A percentile compares a stretch with the other conserved stretches of the same genome.
Evolutionary conservation across 2,329 filamentous ascomycete genomes (phyloP).

Genomic region (Cladosporium cucumerinum): DNA sequence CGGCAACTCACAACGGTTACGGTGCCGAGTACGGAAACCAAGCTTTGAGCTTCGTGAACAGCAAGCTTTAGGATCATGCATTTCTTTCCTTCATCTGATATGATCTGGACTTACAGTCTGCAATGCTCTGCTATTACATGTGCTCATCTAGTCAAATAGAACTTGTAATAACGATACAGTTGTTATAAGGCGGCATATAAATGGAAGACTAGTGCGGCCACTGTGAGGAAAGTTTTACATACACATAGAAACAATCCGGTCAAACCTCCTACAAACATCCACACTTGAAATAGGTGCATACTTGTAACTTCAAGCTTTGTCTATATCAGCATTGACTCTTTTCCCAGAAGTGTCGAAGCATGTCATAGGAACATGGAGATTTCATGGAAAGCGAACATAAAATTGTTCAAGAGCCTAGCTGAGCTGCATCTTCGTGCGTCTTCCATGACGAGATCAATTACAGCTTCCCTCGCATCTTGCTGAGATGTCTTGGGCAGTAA

Average conservation of each 20-base stretch:
- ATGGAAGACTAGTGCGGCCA: no score
- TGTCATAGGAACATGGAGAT: not conserved
- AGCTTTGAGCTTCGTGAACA: conserved; percentile 58
- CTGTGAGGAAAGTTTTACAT: no score
- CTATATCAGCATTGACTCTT: no score
- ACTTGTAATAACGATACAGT: not conserved
- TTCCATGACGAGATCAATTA: not conserved
- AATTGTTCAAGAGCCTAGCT: not conserved
- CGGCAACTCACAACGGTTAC: conserved; percentile 60
- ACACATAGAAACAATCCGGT: no score
- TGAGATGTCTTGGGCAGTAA: no score
- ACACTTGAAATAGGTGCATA: not conserved
- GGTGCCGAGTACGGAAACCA: conserved; percentile 57
- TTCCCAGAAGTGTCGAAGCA: not conserved
- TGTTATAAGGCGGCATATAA: no score
- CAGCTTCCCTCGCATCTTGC: no score
- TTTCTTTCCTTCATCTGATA: not conserved
- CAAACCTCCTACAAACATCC: no score
- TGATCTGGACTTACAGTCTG: not conserved
- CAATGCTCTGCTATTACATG: not conserved
- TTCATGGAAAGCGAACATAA: not conserved
- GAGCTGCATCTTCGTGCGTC: not conserved
- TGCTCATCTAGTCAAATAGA: not conserved
- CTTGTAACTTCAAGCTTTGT: not conserved
- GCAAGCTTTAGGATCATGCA: conserved; percentile 42